Evolutionary conservation across 2,329 filamentous ascomycete genomes (phyloP).

Genomic region (Fusarium stilboides): DNA sequence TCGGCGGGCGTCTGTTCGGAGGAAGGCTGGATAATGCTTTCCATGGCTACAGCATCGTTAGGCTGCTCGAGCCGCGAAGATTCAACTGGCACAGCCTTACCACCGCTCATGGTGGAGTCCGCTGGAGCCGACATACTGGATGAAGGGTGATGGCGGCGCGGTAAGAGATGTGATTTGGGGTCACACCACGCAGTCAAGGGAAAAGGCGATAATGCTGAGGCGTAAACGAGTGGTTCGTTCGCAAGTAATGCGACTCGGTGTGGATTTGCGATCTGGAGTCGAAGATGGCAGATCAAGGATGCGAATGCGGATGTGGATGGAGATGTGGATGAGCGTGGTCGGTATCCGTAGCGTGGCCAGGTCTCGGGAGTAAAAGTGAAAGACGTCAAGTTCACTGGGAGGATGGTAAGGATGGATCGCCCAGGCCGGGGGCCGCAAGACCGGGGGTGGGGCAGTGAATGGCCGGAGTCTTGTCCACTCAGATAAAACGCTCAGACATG

Average conservation of each 20-base stretch:
- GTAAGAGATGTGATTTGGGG: conserved; percentile 44
- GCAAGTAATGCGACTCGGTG: conserved; percentile 19
- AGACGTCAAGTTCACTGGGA: conserved; percentile 50
- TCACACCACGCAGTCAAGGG: conserved; percentile 46
- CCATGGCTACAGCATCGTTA: conserved; percentile 58
- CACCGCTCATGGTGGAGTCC: conserved; percentile 54
- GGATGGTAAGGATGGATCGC: conserved; percentile 45
- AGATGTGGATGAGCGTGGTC: conserved; percentile 37
- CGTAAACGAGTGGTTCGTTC: conserved; percentile 43
- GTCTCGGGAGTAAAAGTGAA: conserved; percentile 50
- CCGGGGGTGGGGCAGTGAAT: conserved; percentile 49
- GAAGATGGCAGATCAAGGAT: conserved; percentile 35
- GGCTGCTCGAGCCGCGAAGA: conserved; percentile 54
- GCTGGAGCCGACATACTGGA: conserved; percentile 52
- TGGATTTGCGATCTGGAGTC: conserved; percentile 20
- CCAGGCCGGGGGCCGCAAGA: conserved; percentile 48
- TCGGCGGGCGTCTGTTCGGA: conserved; percentile 37
- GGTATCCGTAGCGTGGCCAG: conserved; percentile 41
- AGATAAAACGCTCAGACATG: conserved; percentile 47
- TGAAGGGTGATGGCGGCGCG: conserved; percentile 35
- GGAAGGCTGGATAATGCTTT: conserved; percentile 51
- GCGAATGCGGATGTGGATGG: conserved; percentile 34
- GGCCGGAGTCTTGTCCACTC: conserved; percentile 43
- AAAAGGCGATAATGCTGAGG: conserved; percentile 24
- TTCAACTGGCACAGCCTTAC: conserved; percentile 50